Base-by-base conservation (phyloP, 2,329 filamentous ascomycete species). In the Exophiala sideris region DNA sequence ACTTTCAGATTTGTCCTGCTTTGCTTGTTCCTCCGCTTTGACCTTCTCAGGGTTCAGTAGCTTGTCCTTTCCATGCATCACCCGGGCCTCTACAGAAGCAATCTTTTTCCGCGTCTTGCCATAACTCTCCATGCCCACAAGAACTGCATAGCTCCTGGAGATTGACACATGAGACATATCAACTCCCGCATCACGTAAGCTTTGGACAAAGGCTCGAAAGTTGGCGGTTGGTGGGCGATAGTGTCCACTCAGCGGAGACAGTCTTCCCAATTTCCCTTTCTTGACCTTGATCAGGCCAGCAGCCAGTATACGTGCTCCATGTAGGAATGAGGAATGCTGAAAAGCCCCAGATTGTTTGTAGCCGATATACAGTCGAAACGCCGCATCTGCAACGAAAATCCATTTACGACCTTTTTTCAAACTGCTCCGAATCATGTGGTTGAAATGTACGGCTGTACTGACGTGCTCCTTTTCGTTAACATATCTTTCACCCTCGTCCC, bases 271-370 rank as follows among this genome's bases (percentile, higher is more conserved):
- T 29, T 87, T 82, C 1, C 91, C 91, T 62, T 91, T 78, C 67
- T 89, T 89, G 66, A 96, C 85, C 68, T 88, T 91, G 67, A 96
- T 90, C 21, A 92, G 75, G 0, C 91, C 91, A 3, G 91, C 91
- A 0, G 91, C 86, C 0, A 85, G 83, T 48, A 96, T 91, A 10
- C 91, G 83, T 8, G 85, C 81, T 20, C 91, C 91, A 58, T 91
- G 88, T 1, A 96, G 77, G 65, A 96, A 96, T 0, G 89, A 94
- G 10, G 87, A 91, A 70, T 96, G 91, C 65, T 96, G 91, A 65
- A 96, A 96, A 3, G 88, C 84, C 9, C 91, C 91, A 3, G 85
- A 87, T 68, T 88, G 84, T 66, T 96, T 96, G 74, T 96, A 94
- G 45, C 91, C 91, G 33, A 96, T 84, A 68, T 95, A 96, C 0